Base-by-base conservation (phyloP, 352 stramenopile species). In the Saprolegnia parasitica region DNA sequence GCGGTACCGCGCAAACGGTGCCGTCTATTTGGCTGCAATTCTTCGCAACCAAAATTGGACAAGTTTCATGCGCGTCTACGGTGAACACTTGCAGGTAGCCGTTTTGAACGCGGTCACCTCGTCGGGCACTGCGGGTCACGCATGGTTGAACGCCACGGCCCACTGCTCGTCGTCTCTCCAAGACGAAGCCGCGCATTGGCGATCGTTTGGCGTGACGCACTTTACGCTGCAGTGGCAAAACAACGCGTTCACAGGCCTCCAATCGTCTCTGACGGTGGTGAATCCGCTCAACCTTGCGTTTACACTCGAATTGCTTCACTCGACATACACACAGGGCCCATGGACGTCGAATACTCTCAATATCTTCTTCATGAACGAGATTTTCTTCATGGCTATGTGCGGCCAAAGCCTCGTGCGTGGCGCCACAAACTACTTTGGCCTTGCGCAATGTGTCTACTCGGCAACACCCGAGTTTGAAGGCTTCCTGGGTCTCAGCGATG, bases 21-120 rank as follows among this genome's bases (percentile, higher is more conserved):
- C 46, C 20, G 54, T 63, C 3, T 62, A 70, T 32, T 54, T 24
- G 18, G 63, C 62, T 37, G 20, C 21, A 9, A 11, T 57, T 1
- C 8, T 70, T 8, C 63, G 63, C 46, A 21, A 61, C n/a, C 16
- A 21, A 9, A 39, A 70, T 18, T 63, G 49, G 54, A 16, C 46
- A 16, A 50, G 5, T 5, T 47, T 37, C 0, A 35, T 61, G 32
- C 18, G 11, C 6, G 16, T 29, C 18, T 6, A 54, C 6, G 23
- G 35, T 8, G 13, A 49, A 8, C 2, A 18, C 4, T 15, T 49
- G 18, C 13, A n/a, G 13, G 10, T 35, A 4, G 16, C n/a, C 1
- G 49, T 67, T 24, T 35, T 55, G 15, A 4, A 24, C 20, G 32
- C 58, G 1, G 20, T 67, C 11, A n/a, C 42, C 42, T 2, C 13